Conservation (phyloP, 1,284 basidiomycete species). For the Moniliophthora roreri region DNA sequence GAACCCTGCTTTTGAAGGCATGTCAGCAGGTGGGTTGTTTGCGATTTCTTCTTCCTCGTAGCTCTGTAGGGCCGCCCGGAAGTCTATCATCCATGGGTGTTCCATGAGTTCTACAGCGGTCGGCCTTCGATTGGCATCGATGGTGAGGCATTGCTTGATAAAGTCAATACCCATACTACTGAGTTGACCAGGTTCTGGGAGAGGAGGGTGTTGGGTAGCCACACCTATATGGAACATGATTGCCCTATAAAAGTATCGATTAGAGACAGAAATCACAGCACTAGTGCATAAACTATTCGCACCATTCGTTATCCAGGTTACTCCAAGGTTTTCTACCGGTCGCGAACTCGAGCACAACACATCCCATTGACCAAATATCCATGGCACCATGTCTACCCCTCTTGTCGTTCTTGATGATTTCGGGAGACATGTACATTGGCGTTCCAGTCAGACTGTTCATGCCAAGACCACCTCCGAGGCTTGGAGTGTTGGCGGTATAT, state of each 20-base stretch:
- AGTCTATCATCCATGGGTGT: conserved; percentile 90
- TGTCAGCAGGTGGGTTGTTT: conserved; percentile 45
- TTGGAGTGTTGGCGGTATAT: conserved; percentile 21
- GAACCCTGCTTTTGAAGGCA: conserved; percentile 46
- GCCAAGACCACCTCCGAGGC: conserved; percentile 37
- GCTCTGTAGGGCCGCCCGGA: conserved; percentile 64
- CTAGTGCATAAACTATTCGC: conserved; percentile 25
- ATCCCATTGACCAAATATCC: conserved; percentile 98
- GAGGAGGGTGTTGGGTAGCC: conserved; percentile 93
- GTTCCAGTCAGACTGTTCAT: conserved; percentile 92
- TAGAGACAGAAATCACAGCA: conserved; percentile 12
- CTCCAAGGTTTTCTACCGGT: conserved; percentile 98
- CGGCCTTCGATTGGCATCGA: conserved; percentile 85
- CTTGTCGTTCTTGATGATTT: conserved; percentile 93
- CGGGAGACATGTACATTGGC: conserved; percentile 99
- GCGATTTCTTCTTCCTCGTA: conserved; percentile 67
- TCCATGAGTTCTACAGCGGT: conserved; percentile 84
- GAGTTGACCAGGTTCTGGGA: conserved; percentile 91
- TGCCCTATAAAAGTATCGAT: conserved; percentile 56
- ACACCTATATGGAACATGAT: conserved; percentile 99
- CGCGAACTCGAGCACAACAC: conserved; percentile 94
- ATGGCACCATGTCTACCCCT: conserved; percentile 92
- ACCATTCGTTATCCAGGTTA: conserved; percentile 99
- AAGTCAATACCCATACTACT: conserved; percentile 92
- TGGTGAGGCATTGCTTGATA: conserved; percentile 88